Evolutionary conservation across 2,329 filamentous ascomycete genomes (phyloP).

Genomic region (Hypomyces perniciosus): DNA sequence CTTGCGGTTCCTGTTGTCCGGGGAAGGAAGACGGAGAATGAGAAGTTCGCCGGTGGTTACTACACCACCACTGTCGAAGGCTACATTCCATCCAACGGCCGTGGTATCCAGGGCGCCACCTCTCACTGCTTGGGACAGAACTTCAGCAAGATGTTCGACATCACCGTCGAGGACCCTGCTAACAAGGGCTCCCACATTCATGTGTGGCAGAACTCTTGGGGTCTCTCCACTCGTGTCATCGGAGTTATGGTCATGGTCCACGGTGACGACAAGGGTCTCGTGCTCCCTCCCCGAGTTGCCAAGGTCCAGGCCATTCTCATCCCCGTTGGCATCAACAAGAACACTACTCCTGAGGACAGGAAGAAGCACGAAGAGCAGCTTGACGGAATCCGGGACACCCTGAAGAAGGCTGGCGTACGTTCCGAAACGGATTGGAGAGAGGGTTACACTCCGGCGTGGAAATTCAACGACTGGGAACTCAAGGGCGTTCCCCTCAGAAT

Average conservation of each 20-base stretch:
- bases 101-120: conserved; percentile 93
- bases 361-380: conserved; percentile 71
- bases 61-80: conserved; percentile 97
- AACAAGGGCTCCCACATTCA: conserved; percentile 74
- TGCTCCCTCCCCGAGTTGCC: conserved; percentile 84
- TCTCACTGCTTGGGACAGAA: conserved; percentile 95
- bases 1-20: conserved; percentile 92
- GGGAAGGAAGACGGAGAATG: conserved; percentile 91
- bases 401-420: conserved; percentile 70
- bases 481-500: conserved; percentile 91
- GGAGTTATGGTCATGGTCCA: conserved; percentile 99
- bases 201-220: conserved; percentile 99
- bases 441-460: conserved; percentile 90
- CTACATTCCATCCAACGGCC: conserved; percentile 91
- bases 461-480: conserved; percentile 98
- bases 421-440: conserved; percentile 79
- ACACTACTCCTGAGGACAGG: conserved; percentile 73
- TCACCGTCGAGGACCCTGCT: conserved; percentile 87
- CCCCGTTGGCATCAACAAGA: conserved; percentile 88
- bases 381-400: conserved; percentile 59
- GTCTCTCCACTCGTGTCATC: conserved; percentile 91
- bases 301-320: conserved; percentile 83
- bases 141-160: conserved; percentile 99
- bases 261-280: conserved; percentile 89
- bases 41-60: conserved; percentile 94